Conservation (phyloP, 73 alveolate species). For the Symbiodinium pilosum region DNA sequence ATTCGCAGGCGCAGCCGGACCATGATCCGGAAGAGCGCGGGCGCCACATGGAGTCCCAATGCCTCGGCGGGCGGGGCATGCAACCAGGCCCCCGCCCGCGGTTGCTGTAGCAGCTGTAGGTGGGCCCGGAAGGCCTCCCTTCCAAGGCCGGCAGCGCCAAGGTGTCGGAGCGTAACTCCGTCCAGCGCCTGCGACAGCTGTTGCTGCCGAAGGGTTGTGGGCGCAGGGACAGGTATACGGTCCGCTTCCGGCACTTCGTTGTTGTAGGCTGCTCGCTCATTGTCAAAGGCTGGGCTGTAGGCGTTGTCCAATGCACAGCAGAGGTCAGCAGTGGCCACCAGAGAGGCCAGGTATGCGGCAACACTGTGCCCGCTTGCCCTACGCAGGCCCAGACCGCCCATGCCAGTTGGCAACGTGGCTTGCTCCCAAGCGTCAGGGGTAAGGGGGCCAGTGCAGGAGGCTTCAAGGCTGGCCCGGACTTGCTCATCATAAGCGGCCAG, state of each 20-base stretch:
- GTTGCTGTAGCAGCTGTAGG: too few species aligned
- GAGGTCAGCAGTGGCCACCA: neutral
- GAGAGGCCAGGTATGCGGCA: conserved; percentile 31
- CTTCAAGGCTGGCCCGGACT: neutral
- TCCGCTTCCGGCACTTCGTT: neutral
- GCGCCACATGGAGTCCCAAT: too few species aligned
- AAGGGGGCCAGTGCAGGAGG: neutral
- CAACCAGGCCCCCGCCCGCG: too few species aligned
- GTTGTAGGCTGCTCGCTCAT: neutral
- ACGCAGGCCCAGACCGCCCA: conserved; percentile 32
- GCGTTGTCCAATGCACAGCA: neutral
- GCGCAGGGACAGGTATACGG: neutral
- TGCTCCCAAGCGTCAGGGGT: neutral
- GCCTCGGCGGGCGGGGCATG: too few species aligned
- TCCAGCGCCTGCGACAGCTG: conserved; percentile 16
- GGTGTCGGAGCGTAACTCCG: neutral
- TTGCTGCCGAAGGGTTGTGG: neutral
- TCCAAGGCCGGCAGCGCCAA: neutral
- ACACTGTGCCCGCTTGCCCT: neutral
- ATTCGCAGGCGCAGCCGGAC: too few species aligned
- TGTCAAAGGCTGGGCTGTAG: neutral
- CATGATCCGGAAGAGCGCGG: too few species aligned
- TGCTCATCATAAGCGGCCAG: neutral
- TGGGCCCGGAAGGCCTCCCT: too few species aligned
- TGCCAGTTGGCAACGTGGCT: neutral